Conservation (phyloP, 2,329 filamentous ascomycete genomes). For the Aspergillus ustus region DNA sequence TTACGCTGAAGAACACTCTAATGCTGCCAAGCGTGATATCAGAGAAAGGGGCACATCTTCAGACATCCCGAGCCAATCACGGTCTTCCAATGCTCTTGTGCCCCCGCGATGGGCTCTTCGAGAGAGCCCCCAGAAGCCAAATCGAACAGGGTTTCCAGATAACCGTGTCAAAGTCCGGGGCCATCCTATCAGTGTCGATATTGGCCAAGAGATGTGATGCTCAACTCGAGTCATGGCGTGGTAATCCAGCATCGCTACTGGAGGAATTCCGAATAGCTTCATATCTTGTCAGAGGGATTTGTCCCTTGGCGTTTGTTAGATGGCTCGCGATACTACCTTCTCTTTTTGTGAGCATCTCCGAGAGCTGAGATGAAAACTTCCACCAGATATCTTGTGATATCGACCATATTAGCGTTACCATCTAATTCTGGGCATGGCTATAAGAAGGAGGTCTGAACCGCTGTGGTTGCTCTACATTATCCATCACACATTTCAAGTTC, state of each 20-base stretch:
- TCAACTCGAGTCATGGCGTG: background rate
- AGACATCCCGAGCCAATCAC: constrained; percentile 2
- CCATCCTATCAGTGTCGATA: background rate
- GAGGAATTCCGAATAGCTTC: constrained; percentile 7
- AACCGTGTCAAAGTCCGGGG: background rate
- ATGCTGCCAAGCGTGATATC: background rate
- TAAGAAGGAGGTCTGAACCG: background rate
- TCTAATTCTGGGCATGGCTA: background rate
- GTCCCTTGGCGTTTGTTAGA: background rate
- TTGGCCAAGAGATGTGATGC: background rate
- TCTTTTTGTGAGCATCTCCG: constrained; percentile 16
- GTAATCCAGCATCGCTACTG: background rate
- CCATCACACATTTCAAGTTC: background rate
- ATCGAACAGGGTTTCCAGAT: background rate
- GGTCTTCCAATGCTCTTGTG: background rate
- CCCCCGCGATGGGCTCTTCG: background rate
- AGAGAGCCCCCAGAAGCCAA: background rate
- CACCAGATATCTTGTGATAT: background rate
- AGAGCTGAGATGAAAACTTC: background rate
- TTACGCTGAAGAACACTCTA: background rate
- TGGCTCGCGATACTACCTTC: constrained; percentile 22
- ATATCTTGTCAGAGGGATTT: background rate
- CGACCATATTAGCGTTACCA: background rate
- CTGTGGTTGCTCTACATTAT: background rate
- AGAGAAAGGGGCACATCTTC: background rate